Conservation (phyloP, 2,329 filamentous ascomycete species). For the Calonectria fujianensis region DNA sequence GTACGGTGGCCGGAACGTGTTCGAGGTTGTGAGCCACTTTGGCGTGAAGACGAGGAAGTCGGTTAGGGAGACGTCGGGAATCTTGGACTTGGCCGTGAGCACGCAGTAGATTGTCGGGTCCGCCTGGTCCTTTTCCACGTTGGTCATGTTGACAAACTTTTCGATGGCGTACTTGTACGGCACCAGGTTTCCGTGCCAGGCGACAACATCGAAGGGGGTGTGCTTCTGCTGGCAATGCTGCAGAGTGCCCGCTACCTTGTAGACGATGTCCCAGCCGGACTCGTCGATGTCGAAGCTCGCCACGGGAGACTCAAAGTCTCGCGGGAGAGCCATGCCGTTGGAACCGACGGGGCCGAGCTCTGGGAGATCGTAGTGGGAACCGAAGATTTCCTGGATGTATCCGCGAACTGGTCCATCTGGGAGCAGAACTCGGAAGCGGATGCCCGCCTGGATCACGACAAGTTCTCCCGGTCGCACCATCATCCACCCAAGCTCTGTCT, state of each 20-base stretch:
- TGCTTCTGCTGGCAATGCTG: constrained; percentile 77
- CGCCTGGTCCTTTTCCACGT: constrained; percentile 72
- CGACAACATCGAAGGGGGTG: constrained; percentile 81
- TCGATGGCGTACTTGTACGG: constrained; percentile 80
- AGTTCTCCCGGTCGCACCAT: constrained; percentile 80
- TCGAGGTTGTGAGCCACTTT: constrained; percentile 76
- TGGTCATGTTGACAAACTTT: constrained; percentile 73
- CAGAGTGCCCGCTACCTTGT: constrained; percentile 77
- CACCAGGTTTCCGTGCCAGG: constrained; percentile 81
- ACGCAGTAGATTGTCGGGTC: constrained; percentile 81
- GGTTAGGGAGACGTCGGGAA: constrained; percentile 72
- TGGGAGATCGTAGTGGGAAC: constrained; percentile 81
- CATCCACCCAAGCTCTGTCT: constrained; percentile 79
- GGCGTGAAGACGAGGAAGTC: constrained; percentile 82
- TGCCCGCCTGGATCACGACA: constrained; percentile 78
- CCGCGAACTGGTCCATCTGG: constrained; percentile 77
- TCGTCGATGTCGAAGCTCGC: constrained; percentile 75
- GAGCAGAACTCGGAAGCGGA: constrained; percentile 78
- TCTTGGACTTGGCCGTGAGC: constrained; percentile 74
- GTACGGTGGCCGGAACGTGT: constrained; percentile 79
- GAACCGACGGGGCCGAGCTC: constrained; percentile 83
- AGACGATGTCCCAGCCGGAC: constrained; percentile 72
- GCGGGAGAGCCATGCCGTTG: constrained; percentile 81
- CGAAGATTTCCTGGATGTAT: constrained; percentile 84
- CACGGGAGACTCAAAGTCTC: constrained; percentile 83